A percentile compares a stretch with the other conserved stretches of the same genome.
Evolutionary conservation across 805 yeast genomes (phyloP).

Genomic region (Pichia gijzeniarum): DNA sequence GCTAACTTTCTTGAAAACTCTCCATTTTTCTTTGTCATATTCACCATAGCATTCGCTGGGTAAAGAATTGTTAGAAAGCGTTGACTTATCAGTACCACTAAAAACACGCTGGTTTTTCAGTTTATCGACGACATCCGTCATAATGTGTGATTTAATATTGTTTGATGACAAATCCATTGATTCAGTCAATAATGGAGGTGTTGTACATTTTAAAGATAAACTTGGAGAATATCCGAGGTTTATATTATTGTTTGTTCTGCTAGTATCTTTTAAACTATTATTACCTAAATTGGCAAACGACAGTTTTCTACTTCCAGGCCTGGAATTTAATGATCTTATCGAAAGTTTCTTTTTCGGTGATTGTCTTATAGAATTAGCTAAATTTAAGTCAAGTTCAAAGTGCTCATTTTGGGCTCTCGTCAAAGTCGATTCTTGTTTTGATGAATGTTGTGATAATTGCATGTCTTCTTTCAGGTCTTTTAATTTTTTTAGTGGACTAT

Average conservation of each 20-base stretch:
- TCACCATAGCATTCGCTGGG: conserved; percentile 59
- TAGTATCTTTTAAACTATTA: background rate
- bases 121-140: background rate
- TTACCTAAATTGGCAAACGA: background rate
- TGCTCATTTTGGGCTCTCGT: background rate
- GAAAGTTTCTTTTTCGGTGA: conserved; percentile 21
- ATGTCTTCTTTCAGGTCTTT: conserved; percentile 20
- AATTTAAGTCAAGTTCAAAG: conserved; percentile 25
- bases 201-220: background rate
- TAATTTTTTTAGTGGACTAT: conserved; percentile 25
- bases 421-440: background rate
- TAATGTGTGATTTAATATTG: too few relatives aligned
- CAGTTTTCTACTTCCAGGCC: background rate
- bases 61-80: conserved; percentile 30
- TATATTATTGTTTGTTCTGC: too few relatives aligned
- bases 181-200: background rate
- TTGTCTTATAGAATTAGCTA: conserved; percentile 21
- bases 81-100: conserved; percentile 20
- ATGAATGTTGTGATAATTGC: background rate
- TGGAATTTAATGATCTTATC: conserved; percentile 6
- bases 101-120: conserved; percentile 9
- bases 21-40: conserved; percentile 63
- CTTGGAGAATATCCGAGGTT: background rate
- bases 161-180: background rate
- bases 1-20: conserved; percentile 35